Conservation (phyloP, 345 rosid species). For the Garcia nutans region DNA sequence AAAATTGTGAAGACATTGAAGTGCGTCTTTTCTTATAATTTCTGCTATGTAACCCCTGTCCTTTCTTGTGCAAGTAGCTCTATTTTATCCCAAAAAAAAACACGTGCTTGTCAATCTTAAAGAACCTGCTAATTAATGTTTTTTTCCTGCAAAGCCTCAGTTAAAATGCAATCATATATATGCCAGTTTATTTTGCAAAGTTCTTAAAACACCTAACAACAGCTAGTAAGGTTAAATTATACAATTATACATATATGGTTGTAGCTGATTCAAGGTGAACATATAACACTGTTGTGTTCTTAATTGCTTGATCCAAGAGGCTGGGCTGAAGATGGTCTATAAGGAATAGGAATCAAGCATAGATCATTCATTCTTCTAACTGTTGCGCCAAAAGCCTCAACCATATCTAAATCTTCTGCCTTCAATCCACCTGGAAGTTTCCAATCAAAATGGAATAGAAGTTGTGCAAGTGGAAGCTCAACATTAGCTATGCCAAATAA, state of each 20-base stretch:
- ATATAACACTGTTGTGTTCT: neutral
- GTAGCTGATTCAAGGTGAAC: neutral
- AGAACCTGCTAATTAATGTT: too few species aligned
- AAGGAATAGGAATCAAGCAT: slow-evolving; percentile 5
- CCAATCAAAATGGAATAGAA: slow-evolving; percentile 40
- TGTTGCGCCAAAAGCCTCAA: slow-evolving; percentile 20
- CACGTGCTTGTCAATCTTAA: too few species aligned
- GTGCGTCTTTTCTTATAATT: too few species aligned
- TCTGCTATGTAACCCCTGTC: too few species aligned
- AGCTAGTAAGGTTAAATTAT: neutral
- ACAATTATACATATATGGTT: neutral
- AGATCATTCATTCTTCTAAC: slow-evolving; percentile 23
- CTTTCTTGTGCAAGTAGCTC: too few species aligned
- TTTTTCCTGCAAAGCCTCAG: too few species aligned
- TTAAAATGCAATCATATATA: too few species aligned
- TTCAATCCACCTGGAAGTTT: slow-evolving; percentile 16
- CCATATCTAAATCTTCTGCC: slow-evolving; percentile 27
- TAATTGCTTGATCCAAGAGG: neutral
- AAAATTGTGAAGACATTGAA: too few species aligned
- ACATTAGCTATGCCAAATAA: slow-evolving; percentile 22
- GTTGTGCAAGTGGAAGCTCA: slow-evolving; percentile 28
- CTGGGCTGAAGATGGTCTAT: neutral
- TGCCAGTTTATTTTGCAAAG: neutral
- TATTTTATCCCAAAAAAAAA: too few species aligned
- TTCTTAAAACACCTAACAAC: neutral